Percentiles rank a stretch among this genome's conserved stretches.
These are phyloP conservation scores for Xylaria sp. DNA, from an alignment of 2,329 filamentous ascomycete species.

Conservation along the genomic window DNA sequence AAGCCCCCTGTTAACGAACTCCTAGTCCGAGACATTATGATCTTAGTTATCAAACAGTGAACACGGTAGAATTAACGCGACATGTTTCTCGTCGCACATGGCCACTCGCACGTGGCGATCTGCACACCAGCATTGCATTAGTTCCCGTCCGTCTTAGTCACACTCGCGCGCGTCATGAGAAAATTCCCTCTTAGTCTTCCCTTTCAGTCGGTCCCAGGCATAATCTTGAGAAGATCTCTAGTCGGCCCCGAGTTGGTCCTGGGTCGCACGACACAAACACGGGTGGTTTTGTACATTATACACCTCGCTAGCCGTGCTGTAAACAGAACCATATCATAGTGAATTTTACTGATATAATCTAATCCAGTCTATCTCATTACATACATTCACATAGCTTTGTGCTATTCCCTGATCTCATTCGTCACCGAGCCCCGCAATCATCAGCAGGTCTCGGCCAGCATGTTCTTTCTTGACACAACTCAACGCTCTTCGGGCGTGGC, in stretches of 20 bases:
- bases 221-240: background rate
- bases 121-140: slow-evolving; percentile 3
- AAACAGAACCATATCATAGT: background rate
- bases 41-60: background rate
- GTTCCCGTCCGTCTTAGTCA: background rate
- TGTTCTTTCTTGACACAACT: slow-evolving; percentile 5
- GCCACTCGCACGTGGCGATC: slow-evolving; percentile 7
- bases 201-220: background rate
- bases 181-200: background rate
- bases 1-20: background rate
- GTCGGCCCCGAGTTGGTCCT: background rate
- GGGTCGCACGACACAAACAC: background rate
- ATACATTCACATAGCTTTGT: background rate
- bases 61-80: background rate
- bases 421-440: background rate
- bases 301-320: background rate
- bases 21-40: slow-evolving; percentile 5
- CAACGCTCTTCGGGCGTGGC: background rate
- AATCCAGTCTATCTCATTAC: background rate
- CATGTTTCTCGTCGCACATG: background rate
- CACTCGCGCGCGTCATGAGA: background rate
- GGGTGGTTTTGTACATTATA: background rate
- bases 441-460: background rate
- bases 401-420: background rate
- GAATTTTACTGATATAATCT: background rate